Percentiles rank a stretch among this genome's conserved stretches.
Evolutionary conservation across 208 protist species (phyloP).

Genomic region (Sergeia podlipaevii): DNA sequence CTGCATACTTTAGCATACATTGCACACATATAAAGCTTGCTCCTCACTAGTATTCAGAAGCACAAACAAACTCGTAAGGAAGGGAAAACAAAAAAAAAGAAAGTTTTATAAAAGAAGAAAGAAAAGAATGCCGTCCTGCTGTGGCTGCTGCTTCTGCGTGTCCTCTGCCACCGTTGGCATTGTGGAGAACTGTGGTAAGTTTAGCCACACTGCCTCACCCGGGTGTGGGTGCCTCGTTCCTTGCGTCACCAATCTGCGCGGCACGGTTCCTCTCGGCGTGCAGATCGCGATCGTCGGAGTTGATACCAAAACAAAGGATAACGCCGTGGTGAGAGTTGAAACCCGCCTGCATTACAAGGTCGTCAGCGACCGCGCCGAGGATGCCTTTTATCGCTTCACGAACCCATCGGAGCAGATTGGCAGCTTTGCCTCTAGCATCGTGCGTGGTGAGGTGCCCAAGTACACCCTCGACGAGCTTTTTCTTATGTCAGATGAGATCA

Average conservation of each 20-base stretch:
- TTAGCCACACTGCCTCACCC: conserved; percentile 28
- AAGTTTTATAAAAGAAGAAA: too few species aligned
- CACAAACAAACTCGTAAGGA: too few species aligned
- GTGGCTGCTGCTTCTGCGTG: conserved; percentile 51
- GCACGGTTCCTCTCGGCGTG: conserved; percentile 43
- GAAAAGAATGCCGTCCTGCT: too few species aligned
- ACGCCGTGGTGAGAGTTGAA: conserved; percentile 55
- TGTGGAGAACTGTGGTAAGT: conserved; percentile 66
- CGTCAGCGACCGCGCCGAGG: conserved; percentile 25
- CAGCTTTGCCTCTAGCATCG: conserved; percentile 63
- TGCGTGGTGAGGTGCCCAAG: conserved; percentile 72
- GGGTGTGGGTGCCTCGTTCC: conserved; percentile 58
- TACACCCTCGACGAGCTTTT: conserved; percentile 81
- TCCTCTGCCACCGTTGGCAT: conserved; percentile 53
- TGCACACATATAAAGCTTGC: too few species aligned
- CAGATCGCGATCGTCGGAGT: conserved; percentile 33
- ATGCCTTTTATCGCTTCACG: conserved; percentile 66
- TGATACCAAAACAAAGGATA: conserved; percentile 84
- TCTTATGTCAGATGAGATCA: conserved; percentile 60
- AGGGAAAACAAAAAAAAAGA: too few species aligned
- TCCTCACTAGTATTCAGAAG: too few species aligned
- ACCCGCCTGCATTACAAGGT: conserved; percentile 60
- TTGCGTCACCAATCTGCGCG: conserved; percentile 37
- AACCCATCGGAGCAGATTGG: conserved; percentile 64
- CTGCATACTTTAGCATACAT: too few species aligned